These are phyloP conservation scores for Coemansia sp. DNA, from an alignment of 192 early-diverging fungal genomes.

Conservation along the genomic window DNA sequence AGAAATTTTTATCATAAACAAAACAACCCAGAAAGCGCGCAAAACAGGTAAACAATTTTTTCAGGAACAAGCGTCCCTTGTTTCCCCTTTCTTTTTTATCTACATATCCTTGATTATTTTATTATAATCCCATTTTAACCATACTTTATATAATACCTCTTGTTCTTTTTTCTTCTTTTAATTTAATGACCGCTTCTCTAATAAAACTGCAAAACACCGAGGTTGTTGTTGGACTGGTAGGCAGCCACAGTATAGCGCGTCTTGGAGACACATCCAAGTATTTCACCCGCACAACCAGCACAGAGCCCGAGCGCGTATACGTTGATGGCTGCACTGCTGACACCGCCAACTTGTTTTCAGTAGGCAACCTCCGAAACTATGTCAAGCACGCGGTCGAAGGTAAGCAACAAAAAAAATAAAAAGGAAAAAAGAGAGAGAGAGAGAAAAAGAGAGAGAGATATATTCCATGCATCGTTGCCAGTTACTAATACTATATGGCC, in stretches of 20 bases:
- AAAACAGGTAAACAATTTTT: slow-evolving; percentile 1
- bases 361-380: slow-evolving; percentile 28
- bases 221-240: slow-evolving; percentile 41
- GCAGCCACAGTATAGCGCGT: slow-evolving; percentile 30
- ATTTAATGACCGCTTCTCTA: slow-evolving; percentile 18
- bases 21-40: neutral
- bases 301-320: slow-evolving; percentile 28
- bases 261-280: slow-evolving; percentile 55
- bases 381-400: slow-evolving; percentile 43
- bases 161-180: neutral
- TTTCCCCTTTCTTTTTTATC: slow-evolving; percentile 4
- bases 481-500: too few relatives aligned
- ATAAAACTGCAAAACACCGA: slow-evolving; percentile 52
- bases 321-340: slow-evolving; percentile 50
- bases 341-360: slow-evolving; percentile 17
- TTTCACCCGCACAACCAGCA: slow-evolving; percentile 19
- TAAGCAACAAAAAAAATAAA: slow-evolving; percentile 10
- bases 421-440: too few relatives aligned
- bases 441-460: too few relatives aligned
- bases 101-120: neutral
- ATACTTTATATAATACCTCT: slow-evolving; percentile 2
- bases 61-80: too few relatives aligned
- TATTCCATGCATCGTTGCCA: too few relatives aligned
- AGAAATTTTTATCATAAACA: slow-evolving; percentile 7
- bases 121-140: neutral